Percentiles rank a stretch among this genome's conserved stretches.
Evolutionary conservation across 345 rosid genomes (phyloP).

Genomic region (Salix caprea): DNA sequence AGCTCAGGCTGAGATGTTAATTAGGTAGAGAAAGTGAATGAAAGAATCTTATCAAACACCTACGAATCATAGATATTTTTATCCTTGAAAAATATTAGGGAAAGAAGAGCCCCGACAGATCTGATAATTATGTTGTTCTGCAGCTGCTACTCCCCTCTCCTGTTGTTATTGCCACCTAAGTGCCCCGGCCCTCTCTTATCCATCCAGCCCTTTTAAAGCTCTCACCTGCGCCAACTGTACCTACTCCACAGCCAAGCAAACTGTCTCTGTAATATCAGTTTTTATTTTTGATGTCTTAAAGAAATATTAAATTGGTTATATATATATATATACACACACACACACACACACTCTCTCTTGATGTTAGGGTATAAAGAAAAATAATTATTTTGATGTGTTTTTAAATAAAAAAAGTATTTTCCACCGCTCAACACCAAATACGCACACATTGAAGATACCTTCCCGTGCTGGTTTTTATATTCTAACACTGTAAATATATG

Average conservation of each 20-base stretch:
- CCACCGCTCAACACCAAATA: too few relatives aligned
- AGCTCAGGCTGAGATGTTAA: constrained; percentile 32
- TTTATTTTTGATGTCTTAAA: too few relatives aligned
- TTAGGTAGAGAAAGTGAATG: constrained; percentile 26
- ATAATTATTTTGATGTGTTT: too few relatives aligned
- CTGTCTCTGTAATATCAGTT: constrained; percentile 57
- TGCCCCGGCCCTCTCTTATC: constrained; percentile 8
- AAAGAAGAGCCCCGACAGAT: constrained; percentile 41
- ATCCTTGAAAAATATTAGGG: background rate
- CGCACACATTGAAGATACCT: too few relatives aligned
- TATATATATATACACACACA: too few relatives aligned
- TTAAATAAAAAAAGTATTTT: too few relatives aligned
- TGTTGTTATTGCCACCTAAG: constrained; percentile 24
- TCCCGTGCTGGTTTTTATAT: too few relatives aligned
- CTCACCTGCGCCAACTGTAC: constrained; percentile 34
- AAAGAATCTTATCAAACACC: constrained; percentile 48
- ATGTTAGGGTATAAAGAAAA: too few relatives aligned
- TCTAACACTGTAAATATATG: too few relatives aligned
- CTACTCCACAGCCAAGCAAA: constrained; percentile 68
- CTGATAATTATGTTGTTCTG: constrained; percentile 48
- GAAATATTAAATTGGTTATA: too few relatives aligned
- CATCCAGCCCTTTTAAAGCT: constrained; percentile 32
- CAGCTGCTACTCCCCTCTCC: constrained; percentile 33
- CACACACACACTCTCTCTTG: too few relatives aligned
- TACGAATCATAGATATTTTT: constrained; percentile 9